Percentiles rank a stretch among this genome's conserved stretches.
Evolutionary conservation across 352 stramenopile genomes (phyloP).

Genomic region (Salisapilia sapeloensis): DNA sequence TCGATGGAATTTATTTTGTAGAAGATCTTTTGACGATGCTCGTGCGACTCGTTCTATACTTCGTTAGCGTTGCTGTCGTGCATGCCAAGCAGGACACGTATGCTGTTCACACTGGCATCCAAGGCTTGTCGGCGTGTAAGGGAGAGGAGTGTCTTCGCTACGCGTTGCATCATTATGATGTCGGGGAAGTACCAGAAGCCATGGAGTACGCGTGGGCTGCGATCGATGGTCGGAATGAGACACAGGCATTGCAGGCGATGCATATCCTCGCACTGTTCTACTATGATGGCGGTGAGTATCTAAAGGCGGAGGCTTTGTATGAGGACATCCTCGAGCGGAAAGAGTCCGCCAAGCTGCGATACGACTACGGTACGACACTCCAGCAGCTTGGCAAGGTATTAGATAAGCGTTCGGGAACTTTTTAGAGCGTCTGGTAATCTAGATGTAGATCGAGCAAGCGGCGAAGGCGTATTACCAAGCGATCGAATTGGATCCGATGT

Average conservation of each 20-base stretch:
- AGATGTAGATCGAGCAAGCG: slow-evolving; percentile 18
- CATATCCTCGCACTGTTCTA: slow-evolving; percentile 21
- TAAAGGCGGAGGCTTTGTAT: slow-evolving; percentile 12
- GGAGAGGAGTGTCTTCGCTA: too few species aligned
- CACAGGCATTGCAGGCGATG: slow-evolving; percentile 1
- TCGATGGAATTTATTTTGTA: too few species aligned
- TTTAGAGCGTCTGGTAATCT: background rate
- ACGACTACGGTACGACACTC: slow-evolving; percentile 32
- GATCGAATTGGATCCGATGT: slow-evolving; percentile 10
- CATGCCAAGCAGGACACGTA: too few species aligned
- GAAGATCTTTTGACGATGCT: too few species aligned
- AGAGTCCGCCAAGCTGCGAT: slow-evolving; percentile 18
- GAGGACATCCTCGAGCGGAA: slow-evolving; percentile 3
- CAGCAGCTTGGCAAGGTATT: slow-evolving; percentile 21
- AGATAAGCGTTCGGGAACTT: background rate
- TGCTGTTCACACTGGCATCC: too few species aligned
- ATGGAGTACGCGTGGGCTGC: too few species aligned
- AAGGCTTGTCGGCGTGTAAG: too few species aligned
- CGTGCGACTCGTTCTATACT: too few species aligned
- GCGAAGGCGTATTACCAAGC: slow-evolving; percentile 22
- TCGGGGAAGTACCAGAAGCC: too few species aligned
- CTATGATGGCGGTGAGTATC: slow-evolving; percentile 12
- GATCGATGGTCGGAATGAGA: too few species aligned
- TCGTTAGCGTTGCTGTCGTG: too few species aligned
- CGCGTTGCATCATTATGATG: too few species aligned